phyloP scores from a whole-genome alignment of 805 yeast species.

The Ogataea glucozyma region DNA sequence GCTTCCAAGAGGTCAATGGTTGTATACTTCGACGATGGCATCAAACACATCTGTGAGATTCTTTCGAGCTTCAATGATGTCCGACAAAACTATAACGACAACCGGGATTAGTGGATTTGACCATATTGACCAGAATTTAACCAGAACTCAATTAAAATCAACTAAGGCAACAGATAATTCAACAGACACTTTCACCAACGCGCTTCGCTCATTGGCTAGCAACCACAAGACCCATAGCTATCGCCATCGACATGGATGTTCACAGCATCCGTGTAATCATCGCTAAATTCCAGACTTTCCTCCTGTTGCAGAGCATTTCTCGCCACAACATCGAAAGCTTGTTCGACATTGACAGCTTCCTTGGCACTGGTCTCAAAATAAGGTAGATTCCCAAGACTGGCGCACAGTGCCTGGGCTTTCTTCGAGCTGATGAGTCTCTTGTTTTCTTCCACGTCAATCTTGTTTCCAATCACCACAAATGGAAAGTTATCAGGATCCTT shows the following conservation, averaged over 20 bases:
- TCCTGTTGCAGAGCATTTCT: constrained; percentile 95
- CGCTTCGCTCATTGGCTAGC: constrained; percentile 41
- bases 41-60: too few species aligned
- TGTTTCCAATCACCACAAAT: constrained; percentile 91
- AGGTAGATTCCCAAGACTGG: constrained; percentile 68
- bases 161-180: not conserved
- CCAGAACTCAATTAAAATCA: too few species aligned
- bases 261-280: constrained; percentile 94
- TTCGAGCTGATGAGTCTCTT: constrained; percentile 69
- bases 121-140: too few species aligned
- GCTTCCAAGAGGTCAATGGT: too few species aligned
- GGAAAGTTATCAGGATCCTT: constrained; percentile 94
- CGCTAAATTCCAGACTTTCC: constrained; percentile 85
- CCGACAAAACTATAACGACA: too few species aligned
- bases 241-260: constrained; percentile 91
- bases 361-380: constrained; percentile 97
- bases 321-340: constrained; percentile 94
- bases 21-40: too few species aligned
- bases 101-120: too few species aligned
- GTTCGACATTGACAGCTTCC: constrained; percentile 91
- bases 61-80: too few species aligned
- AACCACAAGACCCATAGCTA: constrained; percentile 64
- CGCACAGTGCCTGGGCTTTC: constrained; percentile 46
- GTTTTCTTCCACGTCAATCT: constrained; percentile 90
- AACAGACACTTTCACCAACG: not conserved